Evolutionary conservation across 306 rosid species (phyloP), one percentile per base, ranked within the genome.

Genomic region (Bauhinia variegata): DNA sequence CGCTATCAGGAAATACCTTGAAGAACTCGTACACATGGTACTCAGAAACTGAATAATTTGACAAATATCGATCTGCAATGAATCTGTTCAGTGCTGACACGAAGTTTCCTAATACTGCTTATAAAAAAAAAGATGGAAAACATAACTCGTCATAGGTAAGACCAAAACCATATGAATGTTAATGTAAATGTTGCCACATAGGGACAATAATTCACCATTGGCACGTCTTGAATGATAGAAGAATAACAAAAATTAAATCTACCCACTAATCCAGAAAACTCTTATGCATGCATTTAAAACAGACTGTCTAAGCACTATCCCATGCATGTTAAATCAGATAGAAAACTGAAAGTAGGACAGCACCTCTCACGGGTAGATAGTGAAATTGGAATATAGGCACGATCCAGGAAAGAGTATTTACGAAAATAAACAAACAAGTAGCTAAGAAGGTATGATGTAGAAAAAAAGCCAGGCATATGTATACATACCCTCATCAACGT

Each of bases 11-110:
- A 23, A 49, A 63, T 87, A 92, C 98, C 98, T 82, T 92, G 81
- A 73, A 92, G 85, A 92, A 92, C 79, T 92, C 98, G 23, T 92
- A 92, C 65, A 92, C 98, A 48, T 87, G 87, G 73, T 92, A 92
- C 74, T 89, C 98, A 28, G 96, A 87, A 72, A 92, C 89, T 18
- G 96, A 84, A 78, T 85, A 85, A 28, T 81, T 72, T 48, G 88
- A 81, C 49, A 85, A 79, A 61, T 92, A 92, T 15, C 78, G 89
- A 78, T 89, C 93, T 11, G 96, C 98, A 52, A 92, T 90, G 67
- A 87, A 92, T 73, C 82, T 75, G 88, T 92, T 92, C 68, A 92
- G 88, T 71, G 98, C 98, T 0, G 98, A 85, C 54, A 92, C 88
- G 5, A 92, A 92, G 82, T 86, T 89, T 19, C 98, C 98, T 75